Base-by-base conservation (phyloP, 176 grass and related monocot genomes). In the Ensete glaucum region DNA sequence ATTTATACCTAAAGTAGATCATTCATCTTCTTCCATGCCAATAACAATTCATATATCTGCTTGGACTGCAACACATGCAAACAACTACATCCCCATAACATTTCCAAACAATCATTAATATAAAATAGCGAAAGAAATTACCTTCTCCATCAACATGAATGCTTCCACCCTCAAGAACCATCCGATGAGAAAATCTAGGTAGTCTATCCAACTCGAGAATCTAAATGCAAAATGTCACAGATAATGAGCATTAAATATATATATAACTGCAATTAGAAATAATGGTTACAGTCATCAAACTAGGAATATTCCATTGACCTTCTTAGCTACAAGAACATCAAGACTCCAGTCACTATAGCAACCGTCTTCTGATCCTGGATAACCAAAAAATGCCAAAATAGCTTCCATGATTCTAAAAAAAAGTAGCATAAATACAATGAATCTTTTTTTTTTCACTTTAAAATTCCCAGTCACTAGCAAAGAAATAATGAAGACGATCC, bases 121-220 rank as follows among this genome's bases (percentile, higher is more conserved):
- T 48, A 43, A 22, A 20, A 21, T 52, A 23, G 20, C 14, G 43
- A 70, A 70, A 50, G 17, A 51, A 10, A 51, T 52, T 60, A 97
- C 93, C 93, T 89, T 97, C 93, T 54, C 90, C 90, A 49, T 97
- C 93, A 16, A 93, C 93, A 76, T 97, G 93, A 69, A 97, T 93
- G 75, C 93, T 93, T 89, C 93, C 93, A 78, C 93, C 93, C 85
- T 98, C 94, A 11, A 98, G 85, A 80, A 98, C 57, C 77, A 98
- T 98, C n/a, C 59, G 63, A 29, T 98, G 94, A 9, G 77, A 57
- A 83, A 91, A 93, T 80, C 88, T 85, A 86, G 83, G 67, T 52
- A 85, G 67, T 77, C 71, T 87, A 76, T 98, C 90, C 14, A 89
- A 84, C 48, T 88, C 90, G 0, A 89, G 43, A 76, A 98, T 93